phyloP scores from a whole-genome alignment of 2,329 filamentous ascomycete species.

The Claviceps lovelessii region DNA sequence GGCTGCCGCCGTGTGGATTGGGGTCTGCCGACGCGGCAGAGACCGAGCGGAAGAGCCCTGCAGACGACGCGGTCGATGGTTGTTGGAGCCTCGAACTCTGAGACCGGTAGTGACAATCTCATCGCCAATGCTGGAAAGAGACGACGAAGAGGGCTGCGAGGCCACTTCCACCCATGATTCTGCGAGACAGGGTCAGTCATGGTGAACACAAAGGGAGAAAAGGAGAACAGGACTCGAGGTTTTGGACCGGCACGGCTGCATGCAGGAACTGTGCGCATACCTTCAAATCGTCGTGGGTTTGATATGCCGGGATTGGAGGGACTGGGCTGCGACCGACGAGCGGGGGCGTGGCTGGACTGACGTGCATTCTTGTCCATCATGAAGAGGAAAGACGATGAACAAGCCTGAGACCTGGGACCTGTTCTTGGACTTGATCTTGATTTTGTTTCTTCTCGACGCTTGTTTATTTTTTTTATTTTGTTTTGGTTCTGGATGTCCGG shows the following conservation, averaged over 20 bases:
- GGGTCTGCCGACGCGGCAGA: slow-evolving; percentile 25
- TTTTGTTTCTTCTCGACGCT: background rate
- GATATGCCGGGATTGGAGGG: slow-evolving; percentile 16
- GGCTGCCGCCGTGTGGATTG: slow-evolving; percentile 26
- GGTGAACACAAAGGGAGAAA: no score
- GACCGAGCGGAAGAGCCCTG: slow-evolving; percentile 17
- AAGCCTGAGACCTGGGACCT: no score
- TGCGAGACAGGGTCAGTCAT: slow-evolving; percentile 21
- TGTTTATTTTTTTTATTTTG: background rate
- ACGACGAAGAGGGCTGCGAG: slow-evolving; percentile 87
- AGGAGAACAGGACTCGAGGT: background rate
- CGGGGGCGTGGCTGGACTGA: slow-evolving; percentile 13
- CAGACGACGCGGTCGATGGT: slow-evolving; percentile 40
- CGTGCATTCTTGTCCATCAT: slow-evolving; percentile 16
- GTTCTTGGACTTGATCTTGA: background rate
- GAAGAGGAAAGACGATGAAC: background rate
- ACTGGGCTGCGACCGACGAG: slow-evolving; percentile 11
- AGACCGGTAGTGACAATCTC: slow-evolving; percentile 87
- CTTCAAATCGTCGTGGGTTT: slow-evolving; percentile 22
- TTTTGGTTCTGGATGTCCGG: background rate
- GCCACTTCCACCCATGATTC: slow-evolving; percentile 95
- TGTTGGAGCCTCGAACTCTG: slow-evolving; percentile 49
- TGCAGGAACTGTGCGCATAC: slow-evolving; percentile 10
- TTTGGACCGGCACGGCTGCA: background rate
- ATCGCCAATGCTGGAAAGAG: slow-evolving; percentile 69